Evolutionary conservation across 441 rosid genomes (phyloP).

Genomic region (Omphalea diandra): DNA sequence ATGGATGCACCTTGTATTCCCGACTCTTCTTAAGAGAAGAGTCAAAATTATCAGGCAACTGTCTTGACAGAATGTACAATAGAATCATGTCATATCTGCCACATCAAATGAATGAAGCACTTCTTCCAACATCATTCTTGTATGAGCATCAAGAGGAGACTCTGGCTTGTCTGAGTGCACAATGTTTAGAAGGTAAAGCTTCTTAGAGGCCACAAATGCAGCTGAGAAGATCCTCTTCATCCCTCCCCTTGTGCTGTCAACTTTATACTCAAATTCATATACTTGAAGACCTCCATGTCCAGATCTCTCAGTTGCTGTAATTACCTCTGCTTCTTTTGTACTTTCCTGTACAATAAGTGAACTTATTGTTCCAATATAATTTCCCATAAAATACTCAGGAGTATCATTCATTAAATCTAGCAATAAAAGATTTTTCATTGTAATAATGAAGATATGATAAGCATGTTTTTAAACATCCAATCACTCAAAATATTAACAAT

Average conservation of each 20-base stretch:
- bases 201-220: constrained; percentile 69
- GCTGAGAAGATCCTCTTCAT: constrained; percentile 77
- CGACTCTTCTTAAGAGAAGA: too few species aligned
- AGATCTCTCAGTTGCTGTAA: constrained; percentile 59
- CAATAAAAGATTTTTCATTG: background rate
- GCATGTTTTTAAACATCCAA: background rate
- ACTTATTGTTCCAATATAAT: background rate
- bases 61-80: background rate
- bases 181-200: constrained; percentile 71
- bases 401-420: background rate
- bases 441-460: background rate
- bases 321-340: constrained; percentile 63
- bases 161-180: constrained; percentile 69
- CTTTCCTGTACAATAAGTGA: constrained; percentile 55
- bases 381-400: background rate
- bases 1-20: too few species aligned
- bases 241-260: constrained; percentile 83
- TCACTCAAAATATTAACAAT: background rate
- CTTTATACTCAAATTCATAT: constrained; percentile 73
- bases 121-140: constrained; percentile 58
- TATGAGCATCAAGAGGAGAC: constrained; percentile 55
- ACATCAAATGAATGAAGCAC: constrained; percentile 81
- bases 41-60: too few species aligned
- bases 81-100: constrained; percentile 29
- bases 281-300: constrained; percentile 56